These are phyloP conservation scores for Trichophyton equinum DNA, from an alignment of 2,329 filamentous ascomycete genomes.

Conservation along the genomic window DNA sequence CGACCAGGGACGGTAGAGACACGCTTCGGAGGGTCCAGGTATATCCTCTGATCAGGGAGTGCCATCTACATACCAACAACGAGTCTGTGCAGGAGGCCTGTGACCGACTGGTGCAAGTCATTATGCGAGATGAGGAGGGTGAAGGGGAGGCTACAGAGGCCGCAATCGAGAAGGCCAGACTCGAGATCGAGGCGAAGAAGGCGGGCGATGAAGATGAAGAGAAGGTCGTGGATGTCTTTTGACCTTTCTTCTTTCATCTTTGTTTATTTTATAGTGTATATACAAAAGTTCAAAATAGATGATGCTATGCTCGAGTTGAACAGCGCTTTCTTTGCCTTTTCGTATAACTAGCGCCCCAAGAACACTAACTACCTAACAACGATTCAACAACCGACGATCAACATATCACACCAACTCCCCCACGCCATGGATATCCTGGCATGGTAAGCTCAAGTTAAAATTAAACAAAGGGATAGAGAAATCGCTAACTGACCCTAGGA, in stretches of 20 bases:
- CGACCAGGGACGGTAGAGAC: slow-evolving; percentile 62
- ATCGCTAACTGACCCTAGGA: not conserved
- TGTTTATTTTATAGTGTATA: not conserved
- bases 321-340: too few relatives aligned
- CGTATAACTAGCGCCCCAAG: too few relatives aligned
- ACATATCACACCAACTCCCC: too few relatives aligned
- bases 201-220: slow-evolving; percentile 32
- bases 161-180: slow-evolving; percentile 25
- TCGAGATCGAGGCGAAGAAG: slow-evolving; percentile 23
- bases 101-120: slow-evolving; percentile 76
- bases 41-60: slow-evolving; percentile 80
- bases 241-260: slow-evolving; percentile 6
- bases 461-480: not conserved
- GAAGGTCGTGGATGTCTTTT: slow-evolving; percentile 36
- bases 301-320: too few relatives aligned
- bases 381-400: too few relatives aligned
- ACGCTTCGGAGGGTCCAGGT: slow-evolving; percentile 63
- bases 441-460: not conserved
- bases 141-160: slow-evolving; percentile 31
- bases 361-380: too few relatives aligned
- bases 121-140: slow-evolving; percentile 66
- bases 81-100: slow-evolving; percentile 73
- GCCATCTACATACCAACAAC: slow-evolving; percentile 64
- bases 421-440: not conserved
- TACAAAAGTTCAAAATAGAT: not conserved